Evolutionary conservation across 2,329 filamentous ascomycete species (phyloP), one percentile per base, ranked within the genome.

Genomic region (Penicillium sp.): DNA sequence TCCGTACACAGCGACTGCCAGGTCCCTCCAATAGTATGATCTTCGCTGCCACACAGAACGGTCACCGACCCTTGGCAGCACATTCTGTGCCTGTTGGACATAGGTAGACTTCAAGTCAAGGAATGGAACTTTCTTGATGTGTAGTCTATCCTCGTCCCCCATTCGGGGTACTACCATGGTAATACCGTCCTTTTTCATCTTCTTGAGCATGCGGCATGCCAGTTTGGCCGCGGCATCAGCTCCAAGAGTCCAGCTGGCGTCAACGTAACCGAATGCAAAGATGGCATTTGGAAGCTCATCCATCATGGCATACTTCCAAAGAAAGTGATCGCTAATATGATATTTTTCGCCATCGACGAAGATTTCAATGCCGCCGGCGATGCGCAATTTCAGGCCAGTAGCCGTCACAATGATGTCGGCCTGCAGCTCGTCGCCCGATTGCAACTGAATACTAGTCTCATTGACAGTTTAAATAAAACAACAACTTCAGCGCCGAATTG

Each of bases 401-500:
- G 73, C 73, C 7, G 73, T 75, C 50, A 75, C 64, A 49, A 75
- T 71, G 45, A 76, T 71, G 58, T 77, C 74, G 2, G 73, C 66
- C 40, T 70, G 59, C 26, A 77, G 22, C 22, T 60, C 50, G 15
- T 74, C 59, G 40, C 79, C 80, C 4, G 73, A 77, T 15, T 74
- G 66, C 7, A 86, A 73, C 47, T 77, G 71, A 64, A 86, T 83
- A 54, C 79, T 77, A 54, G 80, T 73, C 4, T 75, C 67, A 0
- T 77, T 81, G 8, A 86, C 78, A 26, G 68, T 75, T 40, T 80
- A 73, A 69, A 86, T 85, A n/a, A n/a, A n/a, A n/a, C n/a, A n/a
- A n/a, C n/a, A n/a, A n/a, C n/a, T n/a, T n/a, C n/a, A n/a, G n/a
- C n/a, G n/a, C n/a, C n/a, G n/a, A n/a, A n/a, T n/a, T n/a, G n/a